phyloP scores from a whole-genome alignment of 2,329 filamentous ascomycete genomes.

The Penicillium crustosum region DNA sequence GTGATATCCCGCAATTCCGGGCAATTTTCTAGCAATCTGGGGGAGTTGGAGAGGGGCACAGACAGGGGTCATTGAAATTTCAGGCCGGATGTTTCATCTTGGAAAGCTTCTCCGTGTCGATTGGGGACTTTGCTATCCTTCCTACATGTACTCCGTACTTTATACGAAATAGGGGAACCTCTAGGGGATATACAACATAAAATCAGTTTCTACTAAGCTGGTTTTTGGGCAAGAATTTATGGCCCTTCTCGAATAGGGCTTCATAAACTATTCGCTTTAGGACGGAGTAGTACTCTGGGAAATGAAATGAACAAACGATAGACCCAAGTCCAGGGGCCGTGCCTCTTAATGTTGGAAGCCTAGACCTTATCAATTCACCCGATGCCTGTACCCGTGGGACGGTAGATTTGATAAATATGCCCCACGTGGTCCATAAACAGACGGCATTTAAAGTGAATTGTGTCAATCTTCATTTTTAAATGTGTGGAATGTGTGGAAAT shows the following conservation, averaged over 20 bases:
- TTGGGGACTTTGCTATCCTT: no score
- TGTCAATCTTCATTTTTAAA: neutral
- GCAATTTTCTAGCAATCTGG: neutral
- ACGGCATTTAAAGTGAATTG: neutral
- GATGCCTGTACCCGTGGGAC: neutral
- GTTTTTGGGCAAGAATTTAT: neutral
- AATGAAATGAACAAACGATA: neutral
- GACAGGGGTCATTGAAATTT: neutral
- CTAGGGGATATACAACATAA: neutral
- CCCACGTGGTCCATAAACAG: neutral
- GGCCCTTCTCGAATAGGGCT: neutral
- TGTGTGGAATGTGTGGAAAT: neutral
- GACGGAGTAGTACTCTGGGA: neutral
- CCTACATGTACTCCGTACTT: no score
- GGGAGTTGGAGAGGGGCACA: neutral
- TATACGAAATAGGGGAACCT: neutral
- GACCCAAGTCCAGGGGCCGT: neutral
- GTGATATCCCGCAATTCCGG: neutral
- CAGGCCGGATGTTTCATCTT: conserved; percentile 4
- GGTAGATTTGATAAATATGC: neutral
- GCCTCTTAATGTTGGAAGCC: neutral
- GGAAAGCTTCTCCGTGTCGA: conserved; percentile 7
- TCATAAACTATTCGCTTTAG: no score
- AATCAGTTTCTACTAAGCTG: neutral
- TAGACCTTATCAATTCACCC: neutral